Percentiles rank a stretch among this genome's conserved stretches.
These are phyloP conservation scores for Brassica carinata DNA, from an alignment of 345 rosid genomes.

Conservation along the genomic window DNA sequence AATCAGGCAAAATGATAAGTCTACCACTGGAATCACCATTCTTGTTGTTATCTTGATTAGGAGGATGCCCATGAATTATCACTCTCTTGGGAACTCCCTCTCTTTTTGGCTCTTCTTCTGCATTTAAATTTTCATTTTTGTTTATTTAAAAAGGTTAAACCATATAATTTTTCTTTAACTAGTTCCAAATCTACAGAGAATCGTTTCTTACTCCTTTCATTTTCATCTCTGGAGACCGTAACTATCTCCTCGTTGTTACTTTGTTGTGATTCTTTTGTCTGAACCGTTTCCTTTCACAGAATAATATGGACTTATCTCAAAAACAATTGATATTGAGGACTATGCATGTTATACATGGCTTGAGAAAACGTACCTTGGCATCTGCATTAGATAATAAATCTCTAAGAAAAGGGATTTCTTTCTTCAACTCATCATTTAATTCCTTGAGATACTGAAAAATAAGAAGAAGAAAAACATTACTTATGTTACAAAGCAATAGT, in stretches of 20 bases:
- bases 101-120: slow-evolving; percentile 50
- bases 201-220: slow-evolving; percentile 53
- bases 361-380: slow-evolving; percentile 50
- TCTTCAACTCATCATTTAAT: slow-evolving; percentile 55
- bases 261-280: slow-evolving; percentile 47
- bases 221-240: slow-evolving; percentile 39
- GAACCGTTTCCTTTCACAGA: slow-evolving; percentile 48
- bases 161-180: not conserved
- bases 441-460: slow-evolving; percentile 61
- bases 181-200: not conserved
- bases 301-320: slow-evolving; percentile 10
- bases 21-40: slow-evolving; percentile 51
- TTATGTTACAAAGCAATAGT: not conserved
- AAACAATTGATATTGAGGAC: slow-evolving; percentile 2
- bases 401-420: slow-evolving; percentile 58
- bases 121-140: slow-evolving; percentile 2
- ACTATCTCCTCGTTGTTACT: slow-evolving; percentile 36
- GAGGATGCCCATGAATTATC: slow-evolving; percentile 74
- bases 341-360: not conserved
- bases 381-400: slow-evolving; percentile 54
- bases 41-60: slow-evolving; percentile 43
- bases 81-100: slow-evolving; percentile 52
- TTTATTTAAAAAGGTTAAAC: not conserved
- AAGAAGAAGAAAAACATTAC: not conserved
- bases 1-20: slow-evolving; percentile 70